phyloP scores from a whole-genome alignment of 371 early-diverging fungal genomes.

The Coemansia sp. region DNA sequence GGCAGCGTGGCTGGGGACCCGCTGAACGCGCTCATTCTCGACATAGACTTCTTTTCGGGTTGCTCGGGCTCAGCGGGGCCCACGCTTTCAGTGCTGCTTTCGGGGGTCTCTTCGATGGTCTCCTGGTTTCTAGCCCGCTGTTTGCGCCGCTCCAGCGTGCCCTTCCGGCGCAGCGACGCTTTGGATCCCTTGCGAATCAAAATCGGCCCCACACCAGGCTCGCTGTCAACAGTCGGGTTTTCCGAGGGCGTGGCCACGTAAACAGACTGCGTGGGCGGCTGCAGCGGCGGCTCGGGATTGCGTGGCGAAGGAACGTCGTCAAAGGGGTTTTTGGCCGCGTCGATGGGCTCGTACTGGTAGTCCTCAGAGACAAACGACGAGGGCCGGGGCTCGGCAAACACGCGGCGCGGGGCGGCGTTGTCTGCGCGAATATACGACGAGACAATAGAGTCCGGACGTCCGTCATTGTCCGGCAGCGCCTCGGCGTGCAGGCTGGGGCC shows the following conservation, averaged over 20 bases:
- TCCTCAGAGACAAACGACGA: conserved; percentile 42
- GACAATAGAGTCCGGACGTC: conserved; percentile 29
- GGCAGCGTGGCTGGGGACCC: conserved; percentile 19
- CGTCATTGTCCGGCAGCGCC: conserved; percentile 10
- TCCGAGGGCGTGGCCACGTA: conserved; percentile 18
- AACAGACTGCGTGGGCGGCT: conserved; percentile 7
- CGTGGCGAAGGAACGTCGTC: background rate
- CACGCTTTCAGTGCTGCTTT: conserved; percentile 2
- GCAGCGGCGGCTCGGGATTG: conserved; percentile 3
- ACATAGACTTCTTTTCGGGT: background rate
- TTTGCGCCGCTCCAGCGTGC: conserved; percentile 37
- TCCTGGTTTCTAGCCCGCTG: background rate
- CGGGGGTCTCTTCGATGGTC: background rate
- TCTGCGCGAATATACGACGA: conserved; percentile 41
- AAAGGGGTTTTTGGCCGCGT: conserved; percentile 18
- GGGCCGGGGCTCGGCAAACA: conserved; percentile 16
- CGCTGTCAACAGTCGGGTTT: background rate
- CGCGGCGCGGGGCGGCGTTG: conserved; percentile 17
- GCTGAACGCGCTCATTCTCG: conserved; percentile 45
- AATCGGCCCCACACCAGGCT: conserved; percentile 22
- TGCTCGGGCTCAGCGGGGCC: background rate
- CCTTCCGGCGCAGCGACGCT: conserved; percentile 44
- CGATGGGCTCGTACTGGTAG: conserved; percentile 39
- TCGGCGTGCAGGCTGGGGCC: conserved; percentile 38
- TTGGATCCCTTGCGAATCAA: conserved; percentile 45